Percentiles rank a stretch among this genome's conserved stretches.
Conservation (phyloP, 2,329 filamentous ascomycete genomes). For the Colletotrichum incanum region DNA sequence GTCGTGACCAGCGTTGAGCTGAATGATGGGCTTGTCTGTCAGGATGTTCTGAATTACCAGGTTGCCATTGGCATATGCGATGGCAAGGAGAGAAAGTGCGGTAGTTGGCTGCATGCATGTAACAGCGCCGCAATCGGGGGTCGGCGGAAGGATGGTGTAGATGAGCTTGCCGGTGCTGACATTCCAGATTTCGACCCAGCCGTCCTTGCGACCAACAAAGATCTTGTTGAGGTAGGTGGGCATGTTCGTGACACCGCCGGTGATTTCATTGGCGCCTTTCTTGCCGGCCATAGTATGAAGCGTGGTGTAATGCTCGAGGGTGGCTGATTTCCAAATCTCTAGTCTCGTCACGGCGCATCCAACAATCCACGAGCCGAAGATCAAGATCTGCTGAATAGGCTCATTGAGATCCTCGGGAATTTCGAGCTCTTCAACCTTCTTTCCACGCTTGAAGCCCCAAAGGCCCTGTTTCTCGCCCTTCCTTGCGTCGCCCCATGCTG, state of each 20-base stretch:
- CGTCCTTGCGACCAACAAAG: constrained; percentile 89
- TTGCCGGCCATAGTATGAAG: constrained; percentile 73
- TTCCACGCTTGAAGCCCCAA: constrained; percentile 94
- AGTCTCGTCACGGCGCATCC: constrained; percentile 83
- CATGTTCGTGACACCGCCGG: constrained; percentile 87
- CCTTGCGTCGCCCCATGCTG: constrained; percentile 84
- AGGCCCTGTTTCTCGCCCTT: constrained; percentile 75
- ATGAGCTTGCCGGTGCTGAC: constrained; percentile 92
- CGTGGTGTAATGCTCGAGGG: constrained; percentile 91
- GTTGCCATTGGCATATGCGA: constrained; percentile 86
- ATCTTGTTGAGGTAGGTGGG: constrained; percentile 98
- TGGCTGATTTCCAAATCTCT: constrained; percentile 90
- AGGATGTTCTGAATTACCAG: constrained; percentile 87
- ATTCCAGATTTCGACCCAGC: constrained; percentile 97
- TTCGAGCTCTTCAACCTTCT: constrained; percentile 83
- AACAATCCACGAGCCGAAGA: constrained; percentile 94
- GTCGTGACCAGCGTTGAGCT: constrained; percentile 76
- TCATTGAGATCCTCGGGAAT: constrained; percentile 76
- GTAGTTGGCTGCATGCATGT: constrained; percentile 89
- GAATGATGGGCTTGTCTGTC: constrained; percentile 80
- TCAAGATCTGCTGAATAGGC: constrained; percentile 82
- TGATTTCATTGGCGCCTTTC: constrained; percentile 77
- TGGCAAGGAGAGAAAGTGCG: constrained; percentile 86
- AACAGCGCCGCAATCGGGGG: constrained; percentile 82
- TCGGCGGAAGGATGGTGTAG: constrained; percentile 88